These are phyloP conservation scores for Leishmania major DNA, from an alignment of 208 protist species.

Conservation along the genomic window DNA sequence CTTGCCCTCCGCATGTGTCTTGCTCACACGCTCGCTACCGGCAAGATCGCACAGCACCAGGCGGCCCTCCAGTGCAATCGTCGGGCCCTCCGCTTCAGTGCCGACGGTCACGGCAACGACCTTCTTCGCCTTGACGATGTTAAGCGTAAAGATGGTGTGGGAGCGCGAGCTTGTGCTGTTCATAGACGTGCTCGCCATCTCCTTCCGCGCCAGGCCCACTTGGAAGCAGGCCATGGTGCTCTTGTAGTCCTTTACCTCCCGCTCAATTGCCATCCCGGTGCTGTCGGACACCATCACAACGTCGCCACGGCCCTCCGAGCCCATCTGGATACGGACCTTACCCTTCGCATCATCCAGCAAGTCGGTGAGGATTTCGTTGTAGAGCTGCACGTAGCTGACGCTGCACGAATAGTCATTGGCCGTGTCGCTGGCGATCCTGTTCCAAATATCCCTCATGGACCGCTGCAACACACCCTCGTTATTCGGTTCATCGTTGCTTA, in stretches of 20 bases:
- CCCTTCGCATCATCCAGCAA: conserved; percentile 75
- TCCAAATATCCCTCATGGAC: conserved; percentile 72
- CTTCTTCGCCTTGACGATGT: conserved; percentile 81
- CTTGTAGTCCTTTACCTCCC: conserved; percentile 67
- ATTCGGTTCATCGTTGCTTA: conserved; percentile 88
- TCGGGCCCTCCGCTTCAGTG: conserved; percentile 11
- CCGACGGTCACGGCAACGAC: conserved; percentile 35
- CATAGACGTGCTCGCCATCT: conserved; percentile 93
- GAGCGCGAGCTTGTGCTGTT: conserved; percentile 90
- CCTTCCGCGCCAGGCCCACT: conserved; percentile 77
- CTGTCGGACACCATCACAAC: conserved; percentile 76
- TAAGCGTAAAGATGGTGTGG: conserved; percentile 94
- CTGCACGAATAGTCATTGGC: conserved; percentile 79
- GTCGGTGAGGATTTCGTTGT: conserved; percentile 91
- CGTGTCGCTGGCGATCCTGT: conserved; percentile 59
- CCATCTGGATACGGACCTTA: conserved; percentile 80
- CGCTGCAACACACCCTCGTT: conserved; percentile 89
- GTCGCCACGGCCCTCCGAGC: conserved; percentile 75
- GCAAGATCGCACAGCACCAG: conserved; percentile 98
- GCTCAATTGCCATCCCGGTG: conserved; percentile 63
- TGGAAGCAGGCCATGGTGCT: conserved; percentile 79
- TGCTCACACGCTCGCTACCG: conserved; percentile 94
- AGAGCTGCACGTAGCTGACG: conserved; percentile 90
- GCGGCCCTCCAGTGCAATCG: conserved; percentile 74
- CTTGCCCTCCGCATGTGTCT: conserved; percentile 93